Evolutionary conservation across 1,284 basidiomycete species (phyloP), one percentile per base, ranked within the genome.

Genomic region (Volvariella volvacea): DNA sequence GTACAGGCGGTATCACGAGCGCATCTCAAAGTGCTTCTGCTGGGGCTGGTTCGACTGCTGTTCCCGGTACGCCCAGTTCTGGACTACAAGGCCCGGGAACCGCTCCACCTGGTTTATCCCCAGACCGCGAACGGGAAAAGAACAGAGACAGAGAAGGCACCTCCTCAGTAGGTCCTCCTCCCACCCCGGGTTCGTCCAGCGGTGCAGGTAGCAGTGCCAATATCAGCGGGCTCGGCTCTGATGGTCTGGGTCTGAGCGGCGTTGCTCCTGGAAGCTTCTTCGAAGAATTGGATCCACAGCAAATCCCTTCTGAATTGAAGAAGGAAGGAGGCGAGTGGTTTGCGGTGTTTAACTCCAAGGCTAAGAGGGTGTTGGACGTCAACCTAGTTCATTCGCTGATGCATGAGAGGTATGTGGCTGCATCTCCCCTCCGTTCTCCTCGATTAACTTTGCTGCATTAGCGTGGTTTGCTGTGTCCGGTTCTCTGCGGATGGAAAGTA

Each of bases 271-370:
- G 12, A 32, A n/a, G n/a, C n/a, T 28, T 36, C 32, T 25, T 25
- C 4, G 39, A 20, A 20, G 39, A 40, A 7, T 10, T 40, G 6
- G 39, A 40, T 61, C 65, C 47, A 64, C 60, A 32, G 15, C 25
- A 39, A 32, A 66, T 74, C 3, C 71, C 76, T 0, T 60, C 74
- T 1, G 76, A 81, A 47, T 52, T 71, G 43, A 80, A 79, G 63
- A 90, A 88, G 64, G 88, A 93, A 59, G 91, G 90, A 1, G 66
- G 68, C 21, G 92, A 92, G 63, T 94, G 91, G 91, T 83, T 90
- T 55, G 88, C 86, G 15, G 76, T 92, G 47, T 92, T 88, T 71
- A 92, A 88, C 61, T 81, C 86, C 21, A 80, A 84, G 56, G 76
- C 73, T 49, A 84, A 87, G 62, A 74, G 81, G 40, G 71, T 74